Evolutionary conservation across 371 early-diverging fungal genomes (phyloP).

Genomic region (Batkoa obscura): DNA sequence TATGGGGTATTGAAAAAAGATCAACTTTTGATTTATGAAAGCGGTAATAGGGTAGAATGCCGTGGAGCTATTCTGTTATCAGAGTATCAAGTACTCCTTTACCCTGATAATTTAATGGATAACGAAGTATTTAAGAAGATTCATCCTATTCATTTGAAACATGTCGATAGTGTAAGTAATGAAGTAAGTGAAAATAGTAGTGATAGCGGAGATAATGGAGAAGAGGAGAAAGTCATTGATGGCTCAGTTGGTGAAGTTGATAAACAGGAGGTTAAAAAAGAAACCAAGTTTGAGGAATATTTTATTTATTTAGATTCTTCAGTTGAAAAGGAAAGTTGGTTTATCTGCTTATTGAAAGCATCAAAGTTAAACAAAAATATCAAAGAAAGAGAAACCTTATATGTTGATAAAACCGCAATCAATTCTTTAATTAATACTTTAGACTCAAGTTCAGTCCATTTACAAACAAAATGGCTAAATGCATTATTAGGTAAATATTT

Average conservation of each 20-base stretch:
- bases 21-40: conserved; percentile 64
- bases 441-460: conserved; percentile 38
- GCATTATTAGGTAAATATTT: conserved; percentile 27
- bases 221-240: too few relatives aligned
- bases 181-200: conserved; percentile 7
- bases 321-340: conserved; percentile 85
- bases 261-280: too few relatives aligned
- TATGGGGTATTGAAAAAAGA: conserved; percentile 63
- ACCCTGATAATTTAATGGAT: conserved; percentile 33
- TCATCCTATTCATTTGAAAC: conserved; percentile 23
- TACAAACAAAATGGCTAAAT: conserved; percentile 70
- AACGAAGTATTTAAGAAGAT: conserved; percentile 34
- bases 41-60: conserved; percentile 61
- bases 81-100: conserved; percentile 38
- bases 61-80: conserved; percentile 47
- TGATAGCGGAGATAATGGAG: neutral
- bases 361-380: conserved; percentile 4
- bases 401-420: conserved; percentile 31
- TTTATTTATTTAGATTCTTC: conserved; percentile 33
- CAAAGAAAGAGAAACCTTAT: conserved; percentile 7
- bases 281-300: conserved; percentile 8
- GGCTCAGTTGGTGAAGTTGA: too few relatives aligned
- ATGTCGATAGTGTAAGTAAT: conserved; percentile 10
- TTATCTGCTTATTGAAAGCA: conserved; percentile 15
- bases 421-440: conserved; percentile 28